phyloP scores from a whole-genome alignment of 805 yeast species.

The Teunomyces barrocoloradensis region DNA sequence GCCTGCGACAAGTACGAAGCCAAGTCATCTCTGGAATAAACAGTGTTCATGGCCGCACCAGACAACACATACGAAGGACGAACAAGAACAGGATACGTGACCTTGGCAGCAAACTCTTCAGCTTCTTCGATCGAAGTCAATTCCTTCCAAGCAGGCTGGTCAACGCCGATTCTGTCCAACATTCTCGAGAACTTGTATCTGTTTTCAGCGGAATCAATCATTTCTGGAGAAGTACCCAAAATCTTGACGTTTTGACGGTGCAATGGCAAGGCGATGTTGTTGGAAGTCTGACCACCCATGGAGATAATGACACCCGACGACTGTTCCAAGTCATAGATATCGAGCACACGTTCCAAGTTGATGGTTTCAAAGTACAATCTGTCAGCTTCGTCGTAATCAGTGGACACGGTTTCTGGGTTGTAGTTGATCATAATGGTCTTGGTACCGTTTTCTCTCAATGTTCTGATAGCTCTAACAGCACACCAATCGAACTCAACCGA shows the following conservation, averaged over 20 bases:
- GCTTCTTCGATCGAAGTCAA: slow-evolving; percentile 91
- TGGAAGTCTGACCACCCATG: slow-evolving; percentile 99
- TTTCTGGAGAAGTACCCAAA: slow-evolving; percentile 95
- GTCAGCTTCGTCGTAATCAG: slow-evolving; percentile 98
- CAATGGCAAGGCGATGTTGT: slow-evolving; percentile 89
- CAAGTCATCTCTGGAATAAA: slow-evolving; percentile 83
- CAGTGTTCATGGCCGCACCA: slow-evolving; percentile 99
- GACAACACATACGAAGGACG: slow-evolving; percentile 97
- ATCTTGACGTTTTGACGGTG: slow-evolving; percentile 94
- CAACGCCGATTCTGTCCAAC: slow-evolving; percentile 94
- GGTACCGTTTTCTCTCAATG: slow-evolving; percentile 78
- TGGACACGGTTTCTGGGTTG: slow-evolving; percentile 98
- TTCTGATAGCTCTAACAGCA: slow-evolving; percentile 95
- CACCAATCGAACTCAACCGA: slow-evolving; percentile 99
- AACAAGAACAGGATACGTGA: slow-evolving; percentile 90
- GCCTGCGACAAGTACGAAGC: slow-evolving; percentile 89
- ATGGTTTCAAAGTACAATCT: slow-evolving; percentile 94
- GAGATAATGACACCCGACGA: slow-evolving; percentile 91
- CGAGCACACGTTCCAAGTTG: slow-evolving; percentile 89
- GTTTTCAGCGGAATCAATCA: slow-evolving; percentile 98
- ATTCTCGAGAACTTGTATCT: slow-evolving; percentile 96
- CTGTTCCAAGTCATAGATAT: slow-evolving; percentile 88
- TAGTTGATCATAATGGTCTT: slow-evolving; percentile 97
- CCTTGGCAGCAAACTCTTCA: slow-evolving; percentile 85
- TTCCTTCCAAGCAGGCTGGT: slow-evolving; percentile 99